phyloP scores from a whole-genome alignment of 179 eudicot genomes.

The Sideroxylon spinosum region DNA sequence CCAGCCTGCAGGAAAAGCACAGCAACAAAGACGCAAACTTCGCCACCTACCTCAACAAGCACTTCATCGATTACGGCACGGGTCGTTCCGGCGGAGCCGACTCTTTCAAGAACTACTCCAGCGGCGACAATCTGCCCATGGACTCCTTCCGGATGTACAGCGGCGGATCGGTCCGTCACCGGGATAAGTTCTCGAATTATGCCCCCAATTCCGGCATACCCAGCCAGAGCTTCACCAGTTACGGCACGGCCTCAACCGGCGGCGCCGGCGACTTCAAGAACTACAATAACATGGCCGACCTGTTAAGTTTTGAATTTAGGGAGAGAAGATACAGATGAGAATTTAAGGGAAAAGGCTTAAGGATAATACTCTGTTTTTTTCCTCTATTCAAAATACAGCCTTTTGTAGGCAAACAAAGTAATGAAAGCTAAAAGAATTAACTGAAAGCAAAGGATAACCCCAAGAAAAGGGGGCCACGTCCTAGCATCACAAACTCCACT shows the following conservation, averaged over 20 bases:
- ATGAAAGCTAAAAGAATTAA: too few species aligned
- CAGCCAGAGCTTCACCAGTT: conserved; percentile 50
- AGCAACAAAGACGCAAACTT: conserved; percentile 35
- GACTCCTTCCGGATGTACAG: conserved; percentile 60
- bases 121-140: conserved; percentile 32
- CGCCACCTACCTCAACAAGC: conserved; percentile 31
- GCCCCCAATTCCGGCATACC: conserved; percentile 40
- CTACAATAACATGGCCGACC: conserved; percentile 28
- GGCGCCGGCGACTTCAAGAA: conserved; percentile 39
- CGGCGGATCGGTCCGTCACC: conserved; percentile 56
- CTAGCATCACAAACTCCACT: too few species aligned
- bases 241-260: conserved; percentile 47
- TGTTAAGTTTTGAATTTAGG: too few species aligned
- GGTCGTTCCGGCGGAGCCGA: conserved; percentile 39
- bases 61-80: conserved; percentile 72
- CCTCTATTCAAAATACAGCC: too few species aligned
- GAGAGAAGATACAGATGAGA: too few species aligned
- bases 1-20: conserved; percentile 41
- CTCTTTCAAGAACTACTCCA: conserved; percentile 52
- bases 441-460: too few species aligned
- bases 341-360: too few species aligned
- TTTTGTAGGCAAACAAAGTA: too few species aligned
- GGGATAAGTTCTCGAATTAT: conserved; percentile 46
- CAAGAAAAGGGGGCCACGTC: too few species aligned
- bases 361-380: too few species aligned